These are phyloP conservation scores for Penicillium sp. DNA, from an alignment of 2,329 filamentous ascomycete genomes.

Conservation along the genomic window DNA sequence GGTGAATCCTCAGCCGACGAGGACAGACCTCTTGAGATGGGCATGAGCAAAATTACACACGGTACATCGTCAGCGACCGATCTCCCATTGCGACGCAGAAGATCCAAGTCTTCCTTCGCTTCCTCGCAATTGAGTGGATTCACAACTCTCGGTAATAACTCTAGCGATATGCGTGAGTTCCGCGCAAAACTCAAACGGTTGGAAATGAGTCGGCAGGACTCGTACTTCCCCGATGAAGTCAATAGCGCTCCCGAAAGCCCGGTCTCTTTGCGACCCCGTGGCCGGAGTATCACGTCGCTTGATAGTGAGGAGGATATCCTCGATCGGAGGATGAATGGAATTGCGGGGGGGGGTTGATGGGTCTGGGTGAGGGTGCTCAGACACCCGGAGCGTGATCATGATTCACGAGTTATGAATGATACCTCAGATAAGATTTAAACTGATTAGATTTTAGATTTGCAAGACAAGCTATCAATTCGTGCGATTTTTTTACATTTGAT, in stretches of 20 bases:
- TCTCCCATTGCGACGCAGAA: constrained; percentile 18
- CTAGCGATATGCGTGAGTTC: constrained; percentile 17
- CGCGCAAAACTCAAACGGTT: constrained; percentile 28
- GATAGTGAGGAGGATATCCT: constrained; percentile 62
- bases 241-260: constrained; percentile 30
- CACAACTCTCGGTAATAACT: constrained; percentile 17
- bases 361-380: constrained; percentile 43
- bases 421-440: not conserved
- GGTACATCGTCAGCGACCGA: constrained; percentile 3
- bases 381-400: constrained; percentile 36
- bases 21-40: constrained; percentile 81
- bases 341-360: constrained; percentile 58
- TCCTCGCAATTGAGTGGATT: constrained; percentile 22
- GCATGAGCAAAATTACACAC: constrained; percentile 52
- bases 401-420: constrained; percentile 13
- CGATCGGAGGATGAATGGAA: constrained; percentile 58
- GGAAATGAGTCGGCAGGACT: constrained; percentile 19
- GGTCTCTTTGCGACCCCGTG: constrained; percentile 25
- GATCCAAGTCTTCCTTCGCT: constrained; percentile 24
- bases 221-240: constrained; percentile 21
- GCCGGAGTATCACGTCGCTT: constrained; percentile 56
- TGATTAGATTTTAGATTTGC: not conserved
- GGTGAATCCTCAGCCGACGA: constrained; percentile 75
- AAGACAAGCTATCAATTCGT: not conserved
- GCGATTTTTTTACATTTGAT: not conserved